phyloP scores from a whole-genome alignment of 31 red algal genomes.

The Odonthalia washingtoniensis region DNA sequence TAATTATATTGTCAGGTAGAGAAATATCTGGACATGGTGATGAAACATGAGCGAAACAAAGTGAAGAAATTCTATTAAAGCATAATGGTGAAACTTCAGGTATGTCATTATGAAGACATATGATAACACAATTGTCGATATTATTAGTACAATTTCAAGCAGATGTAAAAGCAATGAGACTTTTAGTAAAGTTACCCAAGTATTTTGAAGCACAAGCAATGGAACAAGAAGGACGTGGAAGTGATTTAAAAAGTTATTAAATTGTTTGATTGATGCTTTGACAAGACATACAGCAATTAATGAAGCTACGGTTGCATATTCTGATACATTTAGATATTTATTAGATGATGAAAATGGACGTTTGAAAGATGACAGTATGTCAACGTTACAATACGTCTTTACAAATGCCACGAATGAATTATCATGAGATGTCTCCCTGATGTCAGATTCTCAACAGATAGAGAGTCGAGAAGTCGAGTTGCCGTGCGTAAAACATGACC shows the following conservation, averaged over 20 bases:
- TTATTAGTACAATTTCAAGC: conserved; percentile 64
- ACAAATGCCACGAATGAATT: conserved; percentile 53
- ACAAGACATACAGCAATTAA: conserved; percentile 53
- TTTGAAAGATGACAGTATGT: background rate
- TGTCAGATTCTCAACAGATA: conserved; percentile 22
- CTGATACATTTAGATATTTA: conserved; percentile 42
- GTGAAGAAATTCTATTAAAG: conserved; percentile 18
- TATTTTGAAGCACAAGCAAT: conserved; percentile 34
- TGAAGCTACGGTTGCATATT: conserved; percentile 36
- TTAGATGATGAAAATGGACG: too few species aligned
- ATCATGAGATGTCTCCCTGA: conserved; percentile 19
- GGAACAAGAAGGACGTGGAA: conserved; percentile 60
- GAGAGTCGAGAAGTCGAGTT: conserved; percentile 34
- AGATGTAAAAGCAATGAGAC: conserved; percentile 30
- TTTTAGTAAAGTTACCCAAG: conserved; percentile 55
- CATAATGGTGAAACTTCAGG: conserved; percentile 31
- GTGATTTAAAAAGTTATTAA: conserved; percentile 32
- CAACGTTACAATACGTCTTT: conserved; percentile 40
- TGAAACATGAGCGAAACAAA: conserved; percentile 19
- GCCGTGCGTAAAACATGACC: conserved; percentile 33
- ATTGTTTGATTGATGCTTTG: conserved; percentile 46
- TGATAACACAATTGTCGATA: conserved; percentile 45
- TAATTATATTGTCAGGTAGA: conserved; percentile 44
- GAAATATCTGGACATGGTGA: conserved; percentile 66
- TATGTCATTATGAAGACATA: conserved; percentile 16